Percentiles rank a stretch among this genome's conserved stretches.
Evolutionary conservation across 306 rosid genomes (phyloP).

Genomic region (Adenanthera pavonina): DNA sequence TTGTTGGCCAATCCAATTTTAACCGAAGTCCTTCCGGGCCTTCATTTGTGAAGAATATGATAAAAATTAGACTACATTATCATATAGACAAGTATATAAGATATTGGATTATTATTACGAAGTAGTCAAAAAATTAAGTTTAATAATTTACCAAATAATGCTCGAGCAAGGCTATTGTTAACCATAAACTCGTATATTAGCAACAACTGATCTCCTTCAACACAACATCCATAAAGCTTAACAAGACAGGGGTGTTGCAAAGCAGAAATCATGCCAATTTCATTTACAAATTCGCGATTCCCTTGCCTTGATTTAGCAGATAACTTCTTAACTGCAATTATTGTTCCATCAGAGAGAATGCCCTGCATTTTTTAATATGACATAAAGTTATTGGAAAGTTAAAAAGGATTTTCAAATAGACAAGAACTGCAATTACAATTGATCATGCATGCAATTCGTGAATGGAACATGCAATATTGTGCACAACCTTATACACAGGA

Average conservation of each 20-base stretch:
- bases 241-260: conserved; percentile 64
- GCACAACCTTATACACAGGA: conserved; percentile 51
- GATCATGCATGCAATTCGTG: neutral
- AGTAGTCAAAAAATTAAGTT: neutral
- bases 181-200: conserved; percentile 64
- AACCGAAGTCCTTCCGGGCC: neutral
- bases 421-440: neutral
- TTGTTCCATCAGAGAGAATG: conserved; percentile 45
- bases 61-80: neutral
- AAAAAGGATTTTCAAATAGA: neutral
- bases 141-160: conserved; percentile 51
- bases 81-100: neutral
- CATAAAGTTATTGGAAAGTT: too few relatives aligned
- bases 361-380: conserved; percentile 46
- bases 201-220: conserved; percentile 55
- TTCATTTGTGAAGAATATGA: neutral
- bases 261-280: conserved; percentile 64
- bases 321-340: conserved; percentile 55
- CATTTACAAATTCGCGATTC: conserved; percentile 59
- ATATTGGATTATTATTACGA: neutral
- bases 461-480: neutral
- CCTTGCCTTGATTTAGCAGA: conserved; percentile 63
- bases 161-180: conserved; percentile 63
- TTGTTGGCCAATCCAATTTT: conserved; percentile 53
- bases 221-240: conserved; percentile 59